phyloP scores from a whole-genome alignment of 495 filamentous ascomycete genomes.

The Penicillium paradoxum region DNA sequence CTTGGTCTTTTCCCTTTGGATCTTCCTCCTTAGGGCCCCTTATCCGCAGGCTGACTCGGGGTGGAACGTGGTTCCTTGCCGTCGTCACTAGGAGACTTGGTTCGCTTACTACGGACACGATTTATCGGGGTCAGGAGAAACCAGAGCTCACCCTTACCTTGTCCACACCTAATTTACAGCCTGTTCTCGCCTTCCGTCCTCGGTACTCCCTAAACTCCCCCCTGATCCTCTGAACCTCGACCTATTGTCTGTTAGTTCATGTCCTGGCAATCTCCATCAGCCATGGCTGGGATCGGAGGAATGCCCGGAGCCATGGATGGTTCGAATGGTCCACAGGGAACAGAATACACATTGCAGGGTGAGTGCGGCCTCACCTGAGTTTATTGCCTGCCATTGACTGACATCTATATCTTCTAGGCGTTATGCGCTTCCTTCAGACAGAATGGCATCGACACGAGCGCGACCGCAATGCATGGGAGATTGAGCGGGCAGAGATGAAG shows the following conservation, averaged over 20 bases:
- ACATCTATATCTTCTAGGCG: constrained; percentile 51
- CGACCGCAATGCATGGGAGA: constrained; percentile 98
- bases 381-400: constrained; percentile 4
- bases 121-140: constrained; percentile 25
- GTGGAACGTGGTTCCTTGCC: constrained; percentile 20
- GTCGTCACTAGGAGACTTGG: constrained; percentile 14
- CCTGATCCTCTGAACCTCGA: not conserved
- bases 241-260: constrained; percentile 28
- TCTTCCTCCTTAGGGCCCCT: not conserved
- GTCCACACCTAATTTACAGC: not conserved
- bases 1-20: constrained; percentile 2
- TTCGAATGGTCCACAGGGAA: constrained; percentile 65
- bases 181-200: not conserved
- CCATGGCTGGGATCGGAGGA: constrained; percentile 62
- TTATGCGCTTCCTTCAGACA: constrained; percentile 98
- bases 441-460: constrained; percentile 99
- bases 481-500: constrained; percentile 98
- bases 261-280: constrained; percentile 60
- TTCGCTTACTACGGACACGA: constrained; percentile 22
- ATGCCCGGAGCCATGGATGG: constrained; percentile 51
- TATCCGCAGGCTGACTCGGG: constrained; percentile 10
- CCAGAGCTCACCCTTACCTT: constrained; percentile 9
- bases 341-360: constrained; percentile 99
- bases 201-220: not conserved
- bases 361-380: constrained; percentile 15